Conservation (phyloP, 2,329 filamentous ascomycete genomes). For the Fusarium dlaminii region DNA sequence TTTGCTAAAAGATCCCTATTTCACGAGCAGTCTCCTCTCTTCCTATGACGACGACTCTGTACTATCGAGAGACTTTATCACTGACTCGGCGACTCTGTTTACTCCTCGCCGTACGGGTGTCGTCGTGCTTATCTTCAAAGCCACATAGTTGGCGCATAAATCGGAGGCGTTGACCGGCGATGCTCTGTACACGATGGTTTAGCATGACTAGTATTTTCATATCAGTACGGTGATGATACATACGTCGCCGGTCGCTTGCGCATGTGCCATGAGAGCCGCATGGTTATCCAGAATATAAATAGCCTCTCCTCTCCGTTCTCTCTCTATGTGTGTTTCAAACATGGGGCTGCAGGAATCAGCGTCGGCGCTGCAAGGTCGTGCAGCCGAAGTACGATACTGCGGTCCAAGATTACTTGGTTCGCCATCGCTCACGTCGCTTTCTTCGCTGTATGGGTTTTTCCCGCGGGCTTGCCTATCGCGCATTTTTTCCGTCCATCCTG, state of each 20-base stretch:
- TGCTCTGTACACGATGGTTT: constrained; percentile 54
- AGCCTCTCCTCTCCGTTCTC: constrained; percentile 60
- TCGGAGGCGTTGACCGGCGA: constrained; percentile 64
- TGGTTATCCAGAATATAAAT: constrained; percentile 64
- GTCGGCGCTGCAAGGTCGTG: not conserved
- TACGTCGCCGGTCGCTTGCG: constrained; percentile 64
- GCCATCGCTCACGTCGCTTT: constrained; percentile 34
- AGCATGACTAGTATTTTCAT: not conserved
- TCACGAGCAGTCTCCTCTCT: not conserved
- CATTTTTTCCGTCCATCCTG: constrained; percentile 59
- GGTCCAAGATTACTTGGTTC: constrained; percentile 30
- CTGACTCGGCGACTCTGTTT: constrained; percentile 26
- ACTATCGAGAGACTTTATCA: constrained; percentile 27
- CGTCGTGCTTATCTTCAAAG: constrained; percentile 47
- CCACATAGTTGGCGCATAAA: constrained; percentile 67
- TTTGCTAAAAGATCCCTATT: not conserved
- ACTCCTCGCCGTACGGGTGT: not conserved
- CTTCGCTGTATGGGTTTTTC: constrained; percentile 61
- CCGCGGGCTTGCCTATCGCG: constrained; percentile 68
- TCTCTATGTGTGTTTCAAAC: constrained; percentile 53
- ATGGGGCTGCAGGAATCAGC: not conserved
- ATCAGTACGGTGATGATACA: constrained; percentile 33
- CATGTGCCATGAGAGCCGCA: constrained; percentile 68
- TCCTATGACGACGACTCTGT: not conserved
- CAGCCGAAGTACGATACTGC: not conserved